Percentiles rank a stretch among this genome's conserved stretches.
phyloP scores from a whole-genome alignment of 345 rosid genomes.

The Sisymbrium altissimum region DNA sequence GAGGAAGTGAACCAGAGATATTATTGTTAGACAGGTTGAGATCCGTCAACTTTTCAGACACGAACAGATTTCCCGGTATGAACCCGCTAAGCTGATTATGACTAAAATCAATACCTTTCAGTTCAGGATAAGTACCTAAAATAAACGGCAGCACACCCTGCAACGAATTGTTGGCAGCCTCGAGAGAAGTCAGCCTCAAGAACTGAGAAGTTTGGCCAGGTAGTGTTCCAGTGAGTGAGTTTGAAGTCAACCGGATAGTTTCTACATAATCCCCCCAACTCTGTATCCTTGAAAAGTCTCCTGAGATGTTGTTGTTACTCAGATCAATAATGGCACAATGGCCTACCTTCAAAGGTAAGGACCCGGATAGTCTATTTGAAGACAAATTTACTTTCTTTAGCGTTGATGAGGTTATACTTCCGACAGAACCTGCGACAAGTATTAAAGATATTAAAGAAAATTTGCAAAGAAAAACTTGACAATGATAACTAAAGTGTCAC shows the following conservation, averaged over 20 bases:
- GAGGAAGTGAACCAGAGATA: conserved; percentile 65
- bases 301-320: conserved; percentile 68
- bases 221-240: conserved; percentile 59
- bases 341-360: conserved; percentile 59
- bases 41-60: conserved; percentile 54
- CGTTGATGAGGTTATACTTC: conserved; percentile 66
- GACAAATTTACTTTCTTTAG: conserved; percentile 76
- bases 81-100: conserved; percentile 53
- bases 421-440: conserved; percentile 64
- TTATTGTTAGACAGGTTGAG: conserved; percentile 72
- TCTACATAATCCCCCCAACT: conserved; percentile 82
- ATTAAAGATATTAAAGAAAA: neutral
- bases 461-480: neutral
- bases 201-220: conserved; percentile 70
- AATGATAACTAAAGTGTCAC: neutral
- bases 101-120: conserved; percentile 69
- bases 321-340: conserved; percentile 72
- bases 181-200: conserved; percentile 59
- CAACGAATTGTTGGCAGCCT: conserved; percentile 59
- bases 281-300: conserved; percentile 65
- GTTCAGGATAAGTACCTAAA: conserved; percentile 60
- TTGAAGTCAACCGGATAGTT: conserved; percentile 68
- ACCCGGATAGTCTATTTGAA: conserved; percentile 66
- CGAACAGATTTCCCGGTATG: conserved; percentile 56
- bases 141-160: conserved; percentile 62